Conservation (phyloP, 306 rosid genomes). For the Argentina anserina region DNA sequence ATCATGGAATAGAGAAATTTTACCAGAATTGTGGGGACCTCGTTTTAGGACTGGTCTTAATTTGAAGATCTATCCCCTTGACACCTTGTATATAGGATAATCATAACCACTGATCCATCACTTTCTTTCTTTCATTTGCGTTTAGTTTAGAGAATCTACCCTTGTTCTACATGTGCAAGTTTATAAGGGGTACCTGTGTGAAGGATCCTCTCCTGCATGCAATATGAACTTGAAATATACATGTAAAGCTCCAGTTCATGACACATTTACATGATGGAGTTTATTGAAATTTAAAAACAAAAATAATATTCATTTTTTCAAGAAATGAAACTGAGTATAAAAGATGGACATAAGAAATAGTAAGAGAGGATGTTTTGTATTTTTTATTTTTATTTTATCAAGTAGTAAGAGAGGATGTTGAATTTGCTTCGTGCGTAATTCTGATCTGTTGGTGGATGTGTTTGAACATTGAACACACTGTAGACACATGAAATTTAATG, state of each 20-base stretch:
- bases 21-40: not conserved
- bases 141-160: not conserved
- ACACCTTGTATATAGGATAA: conserved; percentile 3
- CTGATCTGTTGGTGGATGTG: too few relatives aligned
- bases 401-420: too few relatives aligned
- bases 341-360: not conserved
- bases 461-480: too few relatives aligned
- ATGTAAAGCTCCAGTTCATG: not conserved
- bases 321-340: too few relatives aligned
- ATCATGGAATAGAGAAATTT: not conserved
- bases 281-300: not conserved
- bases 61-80: conserved; percentile 29
- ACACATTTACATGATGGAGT: too few relatives aligned
- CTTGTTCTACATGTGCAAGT: not conserved
- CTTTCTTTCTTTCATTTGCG: conserved; percentile 25
- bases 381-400: too few relatives aligned
- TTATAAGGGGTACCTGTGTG: not conserved
- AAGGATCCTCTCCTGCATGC: too few relatives aligned
- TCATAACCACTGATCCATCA: conserved; percentile 31
- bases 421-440: too few relatives aligned
- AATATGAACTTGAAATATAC: not conserved
- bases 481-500: too few relatives aligned
- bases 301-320: too few relatives aligned
- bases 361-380: too few relatives aligned
- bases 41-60: conserved; percentile 4